Conservation (phyloP, 2,329 filamentous ascomycete species). For the Pseudopithomyces chartarum region DNA sequence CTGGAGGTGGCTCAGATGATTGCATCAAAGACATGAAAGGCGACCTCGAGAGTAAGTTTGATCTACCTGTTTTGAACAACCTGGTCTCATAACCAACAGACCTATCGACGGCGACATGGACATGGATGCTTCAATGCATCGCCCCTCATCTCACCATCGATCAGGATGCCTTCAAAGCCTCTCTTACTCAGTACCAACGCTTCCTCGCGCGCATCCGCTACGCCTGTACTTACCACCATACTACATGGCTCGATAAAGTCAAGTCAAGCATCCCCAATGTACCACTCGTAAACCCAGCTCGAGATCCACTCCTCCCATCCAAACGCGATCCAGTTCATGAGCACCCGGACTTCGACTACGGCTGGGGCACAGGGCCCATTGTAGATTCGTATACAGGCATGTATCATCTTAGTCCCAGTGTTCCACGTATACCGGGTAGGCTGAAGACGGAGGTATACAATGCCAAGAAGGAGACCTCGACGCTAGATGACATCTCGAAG, state of each 20-base stretch:
- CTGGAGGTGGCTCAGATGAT: constrained; percentile 53
- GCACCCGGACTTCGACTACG: constrained; percentile 46
- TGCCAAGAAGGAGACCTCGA: constrained; percentile 38
- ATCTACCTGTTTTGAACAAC: background rate
- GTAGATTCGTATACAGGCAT: constrained; percentile 47
- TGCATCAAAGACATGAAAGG: constrained; percentile 35
- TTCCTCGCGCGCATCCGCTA: constrained; percentile 38
- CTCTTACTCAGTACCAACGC: constrained; percentile 46
- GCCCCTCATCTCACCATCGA: constrained; percentile 54
- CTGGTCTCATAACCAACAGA: constrained; percentile 20
- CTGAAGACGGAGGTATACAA: constrained; percentile 45
- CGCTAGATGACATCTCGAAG: constrained; percentile 42
- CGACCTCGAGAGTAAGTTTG: constrained; percentile 39
- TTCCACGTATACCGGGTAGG: constrained; percentile 50
- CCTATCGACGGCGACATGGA: constrained; percentile 55
- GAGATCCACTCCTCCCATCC: constrained; percentile 25
- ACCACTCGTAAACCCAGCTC: constrained; percentile 25
- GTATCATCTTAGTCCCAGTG: constrained; percentile 51
- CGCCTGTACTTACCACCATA: constrained; percentile 38
- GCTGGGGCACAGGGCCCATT: constrained; percentile 54
- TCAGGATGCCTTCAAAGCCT: constrained; percentile 47
- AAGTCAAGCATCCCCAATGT: constrained; percentile 25
- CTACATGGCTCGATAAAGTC: constrained; percentile 16
- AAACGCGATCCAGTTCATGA: constrained; percentile 35
- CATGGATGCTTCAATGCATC: constrained; percentile 62